Percentiles rank a stretch among this genome's conserved stretches.
Conservation (phyloP, 139 green algal genomes). For the Closterium sp. region DNA sequence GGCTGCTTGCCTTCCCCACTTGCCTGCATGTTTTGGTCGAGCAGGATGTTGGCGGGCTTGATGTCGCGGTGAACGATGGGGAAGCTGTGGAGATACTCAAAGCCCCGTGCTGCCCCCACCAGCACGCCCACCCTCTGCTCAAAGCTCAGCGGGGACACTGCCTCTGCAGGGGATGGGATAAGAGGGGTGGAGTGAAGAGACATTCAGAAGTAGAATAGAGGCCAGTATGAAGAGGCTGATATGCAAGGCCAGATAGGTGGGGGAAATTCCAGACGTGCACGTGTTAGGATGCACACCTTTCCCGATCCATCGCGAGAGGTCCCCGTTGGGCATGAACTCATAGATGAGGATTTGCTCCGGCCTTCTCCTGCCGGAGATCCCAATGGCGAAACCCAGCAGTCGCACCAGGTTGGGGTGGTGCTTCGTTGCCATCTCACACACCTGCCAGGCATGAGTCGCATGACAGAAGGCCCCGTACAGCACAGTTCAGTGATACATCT, state of each 20-base stretch:
- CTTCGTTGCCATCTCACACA: not conserved
- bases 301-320: not conserved
- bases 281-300: not conserved
- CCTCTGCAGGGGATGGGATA: too few relatives aligned
- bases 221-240: too few relatives aligned
- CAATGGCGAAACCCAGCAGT: not conserved
- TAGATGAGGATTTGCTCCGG: not conserved
- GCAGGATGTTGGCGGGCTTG: not conserved
- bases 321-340: not conserved
- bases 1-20: too few relatives aligned
- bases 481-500: too few relatives aligned
- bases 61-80: not conserved
- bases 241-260: too few relatives aligned
- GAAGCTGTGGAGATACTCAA: not conserved
- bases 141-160: not conserved
- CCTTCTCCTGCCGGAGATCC: not conserved
- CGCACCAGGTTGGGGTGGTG: not conserved
- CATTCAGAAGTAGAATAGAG: not conserved
- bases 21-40: not conserved
- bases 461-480: too few relatives aligned
- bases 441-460: too few relatives aligned
- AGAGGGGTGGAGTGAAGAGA: not conserved
- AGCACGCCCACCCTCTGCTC: not conserved
- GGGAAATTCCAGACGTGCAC: not conserved
- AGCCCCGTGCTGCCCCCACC: not conserved